Evolutionary conservation across 129 eudicot genomes (phyloP).

Genomic region (Pittosporum tobira): DNA sequence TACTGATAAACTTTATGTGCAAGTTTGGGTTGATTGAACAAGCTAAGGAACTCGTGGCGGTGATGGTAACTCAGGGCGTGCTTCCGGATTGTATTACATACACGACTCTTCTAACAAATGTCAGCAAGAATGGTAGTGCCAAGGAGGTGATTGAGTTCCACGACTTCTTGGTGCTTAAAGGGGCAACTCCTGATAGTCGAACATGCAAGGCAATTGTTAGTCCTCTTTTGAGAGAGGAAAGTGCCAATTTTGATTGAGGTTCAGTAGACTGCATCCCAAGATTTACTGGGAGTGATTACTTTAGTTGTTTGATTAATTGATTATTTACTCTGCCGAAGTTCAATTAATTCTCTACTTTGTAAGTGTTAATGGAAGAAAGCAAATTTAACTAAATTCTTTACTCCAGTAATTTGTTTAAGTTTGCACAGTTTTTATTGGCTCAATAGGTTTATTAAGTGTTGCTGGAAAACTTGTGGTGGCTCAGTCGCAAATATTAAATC

Average conservation of each 20-base stretch:
- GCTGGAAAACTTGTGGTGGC: no score
- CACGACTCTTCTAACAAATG: slow-evolving; percentile 39
- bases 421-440: no score
- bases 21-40: slow-evolving; percentile 43
- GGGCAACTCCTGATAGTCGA: slow-evolving; percentile 39
- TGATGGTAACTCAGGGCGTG: slow-evolving; percentile 38
- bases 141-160: slow-evolving; percentile 45
- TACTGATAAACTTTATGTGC: slow-evolving; percentile 41
- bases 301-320: no score
- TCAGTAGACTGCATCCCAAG: not conserved
- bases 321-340: no score
- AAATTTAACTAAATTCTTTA: no score
- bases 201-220: slow-evolving; percentile 40
- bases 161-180: slow-evolving; percentile 45
- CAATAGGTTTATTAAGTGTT: no score
- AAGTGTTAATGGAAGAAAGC: no score
- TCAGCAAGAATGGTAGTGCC: slow-evolving; percentile 23
- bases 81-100: slow-evolving; percentile 48
- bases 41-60: slow-evolving; percentile 39
- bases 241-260: slow-evolving; percentile 2
- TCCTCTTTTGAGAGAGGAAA: slow-evolving; percentile 23
- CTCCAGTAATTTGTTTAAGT: no score
- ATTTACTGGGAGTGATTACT: no score
- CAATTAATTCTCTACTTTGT: no score
- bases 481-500: no score